Evolutionary conservation across 2,329 filamentous ascomycete genomes (phyloP), one percentile per base, ranked within the genome.

Genomic region (Botrytis medusae): DNA sequence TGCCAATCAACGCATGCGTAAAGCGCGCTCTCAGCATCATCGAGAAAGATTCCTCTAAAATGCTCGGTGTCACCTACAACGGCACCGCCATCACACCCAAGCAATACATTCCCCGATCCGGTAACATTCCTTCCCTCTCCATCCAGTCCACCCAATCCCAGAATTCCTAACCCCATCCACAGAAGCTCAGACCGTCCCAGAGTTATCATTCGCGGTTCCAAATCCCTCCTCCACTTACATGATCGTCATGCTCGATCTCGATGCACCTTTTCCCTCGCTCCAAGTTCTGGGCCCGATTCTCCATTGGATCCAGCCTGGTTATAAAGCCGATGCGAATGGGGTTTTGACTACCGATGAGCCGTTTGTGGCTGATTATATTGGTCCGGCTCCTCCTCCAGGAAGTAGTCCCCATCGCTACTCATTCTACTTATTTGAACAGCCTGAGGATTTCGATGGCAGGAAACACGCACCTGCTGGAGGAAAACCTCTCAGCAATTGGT

Each of bases 371-470:
- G 78, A 82, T 63, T 87, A 85, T 75, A 82, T 85, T 67, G 83
- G 81, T 0, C 85, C 86, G 3, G 82, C 81, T 6, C 85, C 86
- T n/a, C 86, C 86, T 20, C 83, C 83, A 0, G 76, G 79, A 10
- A 85, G 84, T 72, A 75, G 80, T 12, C 84, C 86, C 16, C 86
- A 87, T 78, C 84, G 86, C 0, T 87, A 87, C 76, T 72, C 82
- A 6, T 87, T 87, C 76, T 81, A 86, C 73, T 77, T 87, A 34
- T 87, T 84, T 74, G 83, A 86, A 75, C 84, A 87, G 78, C 85
- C 85, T 0, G 78, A 73, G 40, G 80, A 76, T 1, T 83, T 86
- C 62, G 79, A 83, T 29, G 76, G 70, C 9, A 77, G 75, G 69
- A 79, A 77, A 40, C 79, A 82, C 75, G 80, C 80, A 34, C 81